These are phyloP conservation scores for Taiwanofungus camphoratus DNA, from an alignment of 1,284 basidiomycete species.

Conservation along the genomic window DNA sequence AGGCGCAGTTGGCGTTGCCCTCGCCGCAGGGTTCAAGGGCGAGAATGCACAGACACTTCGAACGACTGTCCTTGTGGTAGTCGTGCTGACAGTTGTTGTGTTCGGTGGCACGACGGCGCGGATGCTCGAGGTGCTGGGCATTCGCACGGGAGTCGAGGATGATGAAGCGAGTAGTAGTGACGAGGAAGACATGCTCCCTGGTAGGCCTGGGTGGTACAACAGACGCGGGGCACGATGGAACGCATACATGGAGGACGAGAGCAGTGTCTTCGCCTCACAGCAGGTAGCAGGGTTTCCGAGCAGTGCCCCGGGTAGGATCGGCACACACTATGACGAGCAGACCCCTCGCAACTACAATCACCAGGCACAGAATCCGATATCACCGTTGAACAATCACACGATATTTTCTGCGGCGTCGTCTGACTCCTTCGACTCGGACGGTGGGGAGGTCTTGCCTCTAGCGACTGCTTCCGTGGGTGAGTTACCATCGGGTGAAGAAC, in stretches of 20 bases:
- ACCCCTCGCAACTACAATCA: conserved; percentile 51
- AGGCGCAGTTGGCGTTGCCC: conserved; percentile 94
- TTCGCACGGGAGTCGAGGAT: conserved; percentile 93
- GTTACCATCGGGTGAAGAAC: conserved; percentile 13
- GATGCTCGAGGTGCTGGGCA: conserved; percentile 98
- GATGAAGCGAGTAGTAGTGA: conserved; percentile 79
- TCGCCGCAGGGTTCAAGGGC: conserved; percentile 93
- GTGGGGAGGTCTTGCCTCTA: conserved; percentile 70
- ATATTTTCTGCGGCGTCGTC: conserved; percentile 60
- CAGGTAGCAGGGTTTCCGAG: conserved; percentile 27
- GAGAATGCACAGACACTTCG: conserved; percentile 87
- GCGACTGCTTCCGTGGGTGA: conserved; percentile 39
- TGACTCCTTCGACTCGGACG: conserved; percentile 72
- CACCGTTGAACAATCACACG: conserved; percentile 27
- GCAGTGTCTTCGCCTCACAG: conserved; percentile 30
- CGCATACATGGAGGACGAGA: conserved; percentile 41
- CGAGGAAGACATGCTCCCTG: conserved; percentile 54
- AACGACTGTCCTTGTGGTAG: conserved; percentile 93
- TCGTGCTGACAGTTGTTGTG: conserved; percentile 91
- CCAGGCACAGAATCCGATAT: conserved; percentile 35
- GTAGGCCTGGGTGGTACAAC: conserved; percentile 25
- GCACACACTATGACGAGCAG: conserved; percentile 39
- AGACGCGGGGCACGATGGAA: conserved; percentile 32
- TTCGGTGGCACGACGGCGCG: conserved; percentile 96
- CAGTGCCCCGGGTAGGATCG: conserved; percentile 35